Conservation (phyloP, 129 eudicot genomes). For the Dittrichia graveolens region DNA sequence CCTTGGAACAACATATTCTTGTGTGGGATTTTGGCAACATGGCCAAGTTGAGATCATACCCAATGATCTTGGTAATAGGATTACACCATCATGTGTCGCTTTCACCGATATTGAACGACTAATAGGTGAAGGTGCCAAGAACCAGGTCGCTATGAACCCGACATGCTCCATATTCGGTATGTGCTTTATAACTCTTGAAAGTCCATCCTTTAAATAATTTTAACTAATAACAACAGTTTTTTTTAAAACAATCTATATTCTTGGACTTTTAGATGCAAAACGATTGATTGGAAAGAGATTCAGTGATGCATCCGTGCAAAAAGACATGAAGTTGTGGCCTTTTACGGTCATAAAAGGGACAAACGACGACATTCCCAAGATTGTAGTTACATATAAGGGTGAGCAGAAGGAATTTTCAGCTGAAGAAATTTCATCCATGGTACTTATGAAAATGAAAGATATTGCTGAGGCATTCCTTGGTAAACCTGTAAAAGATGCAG, state of each 20-base stretch:
- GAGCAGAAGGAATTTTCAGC: slow-evolving; percentile 21
- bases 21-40: slow-evolving; percentile 28
- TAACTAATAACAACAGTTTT: background rate
- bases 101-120: slow-evolving; percentile 17
- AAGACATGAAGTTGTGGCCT: slow-evolving; percentile 28
- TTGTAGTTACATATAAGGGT: slow-evolving; percentile 20
- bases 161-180: slow-evolving; percentile 13
- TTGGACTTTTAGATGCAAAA: slow-evolving; percentile 14
- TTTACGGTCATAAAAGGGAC: slow-evolving; percentile 15
- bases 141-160: slow-evolving; percentile 21
- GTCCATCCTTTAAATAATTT: background rate
- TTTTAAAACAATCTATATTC: background rate
- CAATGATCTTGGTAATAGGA: slow-evolving; percentile 24
- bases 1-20: slow-evolving; percentile 29
- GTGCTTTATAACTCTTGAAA: background rate
- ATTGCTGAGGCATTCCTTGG: slow-evolving; percentile 48
- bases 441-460: slow-evolving; percentile 32
- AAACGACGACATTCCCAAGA: slow-evolving; percentile 12
- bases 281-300: slow-evolving; percentile 28
- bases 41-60: slow-evolving; percentile 28
- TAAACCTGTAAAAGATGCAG: slow-evolving; percentile 39
- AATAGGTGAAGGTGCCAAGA: slow-evolving; percentile 24
- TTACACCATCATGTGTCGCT: slow-evolving; percentile 25
- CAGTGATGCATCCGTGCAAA: slow-evolving; percentile 12
- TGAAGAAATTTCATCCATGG: slow-evolving; percentile 23